phyloP scores from a whole-genome alignment of 1,284 basidiomycete genomes.

The Papiliotrema terrestris region DNA sequence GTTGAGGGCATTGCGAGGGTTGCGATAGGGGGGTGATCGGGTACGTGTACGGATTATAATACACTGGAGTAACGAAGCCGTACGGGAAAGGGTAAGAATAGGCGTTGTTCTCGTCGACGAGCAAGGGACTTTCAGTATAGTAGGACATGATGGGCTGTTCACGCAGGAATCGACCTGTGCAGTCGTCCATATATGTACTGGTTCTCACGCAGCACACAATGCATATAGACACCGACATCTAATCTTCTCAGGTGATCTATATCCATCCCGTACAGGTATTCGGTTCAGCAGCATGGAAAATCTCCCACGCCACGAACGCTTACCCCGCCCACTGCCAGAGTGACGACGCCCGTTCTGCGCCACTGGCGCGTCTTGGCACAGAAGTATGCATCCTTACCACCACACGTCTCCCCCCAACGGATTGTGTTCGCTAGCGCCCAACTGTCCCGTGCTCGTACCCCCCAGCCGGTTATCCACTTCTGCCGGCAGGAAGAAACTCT shows the following conservation, averaged over 20 bases:
- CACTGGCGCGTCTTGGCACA: not conserved
- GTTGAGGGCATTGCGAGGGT: not conserved
- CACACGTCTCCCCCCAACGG: conserved; percentile 14
- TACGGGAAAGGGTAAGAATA: not conserved
- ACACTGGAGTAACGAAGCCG: not conserved
- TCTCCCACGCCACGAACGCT: no score
- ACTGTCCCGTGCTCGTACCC: conserved; percentile 9
- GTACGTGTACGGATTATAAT: not conserved
- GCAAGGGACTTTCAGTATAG: no score
- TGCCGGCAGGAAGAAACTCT: conserved; percentile 48
- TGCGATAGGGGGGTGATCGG: not conserved
- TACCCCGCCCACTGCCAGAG: no score
- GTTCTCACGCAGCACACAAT: no score
- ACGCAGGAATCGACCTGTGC: no score
- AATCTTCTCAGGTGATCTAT: no score
- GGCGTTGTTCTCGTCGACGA: not conserved
- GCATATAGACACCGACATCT: no score
- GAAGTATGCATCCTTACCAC: conserved; percentile 11
- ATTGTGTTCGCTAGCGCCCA: not conserved
- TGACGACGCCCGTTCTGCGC: no score
- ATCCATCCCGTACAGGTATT: no score
- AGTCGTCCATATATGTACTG: no score
- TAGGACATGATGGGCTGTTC: no score
- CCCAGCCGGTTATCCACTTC: conserved; percentile 37
- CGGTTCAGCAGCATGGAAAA: no score